A percentile compares a stretch with the other conserved stretches of the same genome.
These are phyloP conservation scores for Exophiala sideris DNA, from an alignment of 2,329 filamentous ascomycete genomes.

Conservation along the genomic window DNA sequence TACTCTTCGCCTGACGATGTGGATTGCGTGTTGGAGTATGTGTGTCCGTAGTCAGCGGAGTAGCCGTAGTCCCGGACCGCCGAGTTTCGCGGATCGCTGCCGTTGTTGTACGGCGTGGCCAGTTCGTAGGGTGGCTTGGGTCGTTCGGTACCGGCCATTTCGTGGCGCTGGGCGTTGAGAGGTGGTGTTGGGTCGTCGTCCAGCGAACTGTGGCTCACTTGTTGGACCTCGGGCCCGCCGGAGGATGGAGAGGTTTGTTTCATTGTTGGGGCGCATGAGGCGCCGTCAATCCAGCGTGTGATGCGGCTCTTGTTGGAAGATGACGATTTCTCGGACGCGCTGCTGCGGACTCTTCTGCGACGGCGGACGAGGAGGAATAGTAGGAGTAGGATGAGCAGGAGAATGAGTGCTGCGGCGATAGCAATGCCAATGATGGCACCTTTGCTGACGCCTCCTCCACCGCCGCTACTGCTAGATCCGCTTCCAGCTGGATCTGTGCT, in stretches of 20 bases:
- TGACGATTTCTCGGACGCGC: constrained; percentile 18
- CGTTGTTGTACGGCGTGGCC: constrained; percentile 23
- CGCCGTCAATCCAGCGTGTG: constrained; percentile 22
- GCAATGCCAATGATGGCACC: constrained; percentile 62
- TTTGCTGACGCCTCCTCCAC: constrained; percentile 25
- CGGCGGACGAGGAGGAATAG: constrained; percentile 54
- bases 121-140: constrained; percentile 25
- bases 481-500: too few species aligned
- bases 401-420: constrained; percentile 58
- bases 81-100: constrained; percentile 19
- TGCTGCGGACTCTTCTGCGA: constrained; percentile 20
- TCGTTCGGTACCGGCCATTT: constrained; percentile 24
- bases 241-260: constrained; percentile 7
- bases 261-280: constrained; percentile 8
- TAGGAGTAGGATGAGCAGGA: constrained; percentile 53
- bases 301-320: constrained; percentile 19
- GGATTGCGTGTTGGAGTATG: constrained; percentile 16
- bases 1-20: constrained; percentile 1
- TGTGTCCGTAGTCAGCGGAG: constrained; percentile 20
- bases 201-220: constrained; percentile 4
- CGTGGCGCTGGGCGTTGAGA: constrained; percentile 15
- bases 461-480: neutral
- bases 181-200: constrained; percentile 13
- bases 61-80: constrained; percentile 22
- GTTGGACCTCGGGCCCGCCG: constrained; percentile 7